Evolutionary conservation across 169 alveolate species (phyloP).

Genomic region (Theileria annulata): DNA sequence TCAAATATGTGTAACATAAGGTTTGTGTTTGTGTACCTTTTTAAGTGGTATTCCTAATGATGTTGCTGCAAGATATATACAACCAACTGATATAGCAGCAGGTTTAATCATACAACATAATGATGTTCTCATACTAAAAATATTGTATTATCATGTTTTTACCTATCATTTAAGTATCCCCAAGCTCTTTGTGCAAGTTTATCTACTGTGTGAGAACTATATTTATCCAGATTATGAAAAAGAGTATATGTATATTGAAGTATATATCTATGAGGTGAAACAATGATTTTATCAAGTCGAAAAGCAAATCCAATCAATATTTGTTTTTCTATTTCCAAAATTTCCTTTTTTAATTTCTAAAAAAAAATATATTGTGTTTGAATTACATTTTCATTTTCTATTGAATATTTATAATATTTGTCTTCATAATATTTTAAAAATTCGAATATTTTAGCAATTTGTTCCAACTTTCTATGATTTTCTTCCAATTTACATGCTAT

Average conservation of each 20-base stretch:
- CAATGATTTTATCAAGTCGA: conserved; percentile 71
- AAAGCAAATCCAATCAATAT: conserved; percentile 87
- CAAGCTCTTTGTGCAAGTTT: conserved; percentile 87
- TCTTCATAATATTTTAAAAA: conserved; percentile 45
- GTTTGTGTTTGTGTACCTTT: conserved; percentile 28
- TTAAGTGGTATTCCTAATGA: conserved; percentile 55
- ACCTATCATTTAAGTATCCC: conserved; percentile 90
- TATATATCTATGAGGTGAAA: conserved; percentile 82
- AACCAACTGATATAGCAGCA: conserved; percentile 59
- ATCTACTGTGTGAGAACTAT: conserved; percentile 65
- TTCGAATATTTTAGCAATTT: conserved; percentile 80
- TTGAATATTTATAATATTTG: neutral
- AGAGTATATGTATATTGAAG: conserved; percentile 84
- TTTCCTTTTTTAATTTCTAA: conserved; percentile 71
- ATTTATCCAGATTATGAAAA: conserved; percentile 78
- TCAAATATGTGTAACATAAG: too few relatives aligned
- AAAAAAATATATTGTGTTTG: neutral
- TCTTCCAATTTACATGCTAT: conserved; percentile 88
- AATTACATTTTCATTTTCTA: conserved; percentile 22
- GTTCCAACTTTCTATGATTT: conserved; percentile 82
- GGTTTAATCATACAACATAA: conserved; percentile 47
- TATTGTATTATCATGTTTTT: neutral
- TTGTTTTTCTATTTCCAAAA: conserved; percentile 82
- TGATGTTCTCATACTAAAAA: conserved; percentile 56
- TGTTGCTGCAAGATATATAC: conserved; percentile 63